Base-by-base conservation (phyloP, 1,284 basidiomycete genomes). In the Ganoderma multipileum region DNA sequence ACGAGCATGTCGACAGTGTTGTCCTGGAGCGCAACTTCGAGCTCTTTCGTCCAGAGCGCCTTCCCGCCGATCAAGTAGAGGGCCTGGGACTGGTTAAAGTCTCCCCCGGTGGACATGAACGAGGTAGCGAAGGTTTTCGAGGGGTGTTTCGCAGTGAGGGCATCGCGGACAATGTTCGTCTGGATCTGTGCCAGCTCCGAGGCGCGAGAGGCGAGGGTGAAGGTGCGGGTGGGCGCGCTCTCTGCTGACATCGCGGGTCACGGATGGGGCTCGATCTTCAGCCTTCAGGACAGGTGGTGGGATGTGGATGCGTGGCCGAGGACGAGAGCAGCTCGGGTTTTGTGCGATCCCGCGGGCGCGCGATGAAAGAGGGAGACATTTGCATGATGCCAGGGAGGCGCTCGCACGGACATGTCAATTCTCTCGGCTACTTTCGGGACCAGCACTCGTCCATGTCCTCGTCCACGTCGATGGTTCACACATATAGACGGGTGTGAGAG, bases 21-120 rank as follows among this genome's bases (percentile, higher is more conserved):
- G 55, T 90, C 85, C 57, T 88, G 84, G 65, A 99, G 84, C 30
- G 93, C 91, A 23, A 93, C 92, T 79, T 99, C 97, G 68, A 99
- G 89, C 78, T 98, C 97, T 78, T 95, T 94, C 38, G 97, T 99
- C 97, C 97, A 99, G 18, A 99, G 83, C 0, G 93, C 91, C 80
- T 97, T 96, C 18, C 95, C 95, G 30, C 91, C 93, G n/a, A 94
- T 81, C 26, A 92, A 83, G 78, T 93, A 94, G 18, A 95, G 83
- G 7, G 94, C 91, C 72, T 93, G 90, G 0, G 89, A 91, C 79
- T 96, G 92, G 77, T 99, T 98, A 74, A 94, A 92, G 82, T 99
- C 98, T 11, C 97, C 97, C 6, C 91, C 91, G 1, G 95, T 98
- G 47, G 92, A 86, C 92, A 97, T 97, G 81, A 95, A 95, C 26